These are phyloP conservation scores for Malassezia brasiliensis DNA, from an alignment of 1,284 basidiomycete genomes.

Conservation along the genomic window DNA sequence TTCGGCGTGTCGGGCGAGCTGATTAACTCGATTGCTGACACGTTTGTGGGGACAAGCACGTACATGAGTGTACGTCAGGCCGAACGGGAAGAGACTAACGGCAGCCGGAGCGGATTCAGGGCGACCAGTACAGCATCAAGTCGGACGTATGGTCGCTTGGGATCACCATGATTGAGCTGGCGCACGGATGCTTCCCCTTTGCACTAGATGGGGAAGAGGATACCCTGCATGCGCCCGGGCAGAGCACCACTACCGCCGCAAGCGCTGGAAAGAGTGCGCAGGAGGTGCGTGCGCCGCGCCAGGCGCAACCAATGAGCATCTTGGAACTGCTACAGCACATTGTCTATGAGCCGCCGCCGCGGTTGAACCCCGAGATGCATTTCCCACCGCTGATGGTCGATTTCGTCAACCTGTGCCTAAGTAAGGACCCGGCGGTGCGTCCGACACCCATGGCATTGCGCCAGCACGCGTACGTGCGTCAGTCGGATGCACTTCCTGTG, in stretches of 20 bases:
- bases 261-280: not conserved
- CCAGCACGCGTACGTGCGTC: slow-evolving; percentile 27
- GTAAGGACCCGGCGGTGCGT: slow-evolving; percentile 36
- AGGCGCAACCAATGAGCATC: slow-evolving; percentile 67
- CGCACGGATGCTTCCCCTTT: slow-evolving; percentile 85
- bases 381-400: slow-evolving; percentile 35
- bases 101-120: slow-evolving; percentile 96
- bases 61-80: slow-evolving; percentile 80
- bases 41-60: slow-evolving; percentile 94
- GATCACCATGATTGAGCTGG: slow-evolving; percentile 86
- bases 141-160: slow-evolving; percentile 96
- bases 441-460: slow-evolving; percentile 43
- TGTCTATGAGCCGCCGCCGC: slow-evolving; percentile 58
- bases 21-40: slow-evolving; percentile 96
- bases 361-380: slow-evolving; percentile 26
- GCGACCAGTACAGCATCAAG: slow-evolving; percentile 91
- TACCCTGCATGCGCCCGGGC: slow-evolving; percentile 3
- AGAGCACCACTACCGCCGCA: not conserved
- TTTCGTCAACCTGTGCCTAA: slow-evolving; percentile 39
- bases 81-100: not conserved
- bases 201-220: slow-evolving; percentile 21
- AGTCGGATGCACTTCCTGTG: slow-evolving; percentile 23
- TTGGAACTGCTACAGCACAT: slow-evolving; percentile 93
- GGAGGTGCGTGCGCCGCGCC: not conserved
- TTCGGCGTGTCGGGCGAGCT: slow-evolving; percentile 97